phyloP scores from a whole-genome alignment of 2,329 filamentous ascomycete genomes.

The Xylaria sp. region DNA sequence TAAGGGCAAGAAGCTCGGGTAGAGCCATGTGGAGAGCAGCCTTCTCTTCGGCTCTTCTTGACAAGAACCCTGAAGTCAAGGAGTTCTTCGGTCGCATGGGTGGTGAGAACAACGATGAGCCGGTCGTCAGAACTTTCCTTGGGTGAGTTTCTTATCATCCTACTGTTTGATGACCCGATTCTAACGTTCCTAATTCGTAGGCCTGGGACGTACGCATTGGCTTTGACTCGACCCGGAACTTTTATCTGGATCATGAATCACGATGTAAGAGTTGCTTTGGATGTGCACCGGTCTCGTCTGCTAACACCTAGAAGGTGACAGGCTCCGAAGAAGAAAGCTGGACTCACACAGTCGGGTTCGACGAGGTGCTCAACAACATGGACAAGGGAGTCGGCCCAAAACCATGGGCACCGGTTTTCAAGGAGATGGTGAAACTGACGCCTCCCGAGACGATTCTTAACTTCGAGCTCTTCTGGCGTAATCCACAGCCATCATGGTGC shows the following conservation, averaged over 20 bases:
- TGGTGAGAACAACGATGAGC: conserved; percentile 36
- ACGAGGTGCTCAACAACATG: conserved; percentile 36
- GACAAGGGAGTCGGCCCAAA: conserved; percentile 30
- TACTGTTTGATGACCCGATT: conserved; percentile 21
- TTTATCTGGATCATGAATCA: conserved; percentile 38
- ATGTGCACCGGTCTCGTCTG: not conserved
- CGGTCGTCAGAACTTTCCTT: conserved; percentile 42
- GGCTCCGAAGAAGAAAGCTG: conserved; percentile 36
- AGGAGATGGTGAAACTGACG: conserved; percentile 33
- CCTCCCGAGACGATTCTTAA: conserved; percentile 34
- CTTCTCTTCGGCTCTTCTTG: conserved; percentile 37
- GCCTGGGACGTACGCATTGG: conserved; percentile 38
- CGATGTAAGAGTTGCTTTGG: conserved; percentile 26
- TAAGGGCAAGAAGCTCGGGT: conserved; percentile 39
- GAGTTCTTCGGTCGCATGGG: conserved; percentile 39
- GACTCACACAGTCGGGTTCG: conserved; percentile 33
- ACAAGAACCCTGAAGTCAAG: conserved; percentile 36
- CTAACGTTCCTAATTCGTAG: conserved; percentile 30
- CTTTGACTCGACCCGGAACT: conserved; percentile 32
- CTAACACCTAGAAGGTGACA: conserved; percentile 28
- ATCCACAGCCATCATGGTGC: conserved; percentile 36
- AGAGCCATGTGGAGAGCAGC: conserved; percentile 42
- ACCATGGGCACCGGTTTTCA: conserved; percentile 33
- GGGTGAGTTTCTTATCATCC: conserved; percentile 36
- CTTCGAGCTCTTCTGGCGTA: conserved; percentile 39